phyloP scores from a whole-genome alignment of 768 basidiomycete species.

The Glaciozyma antarctica region DNA sequence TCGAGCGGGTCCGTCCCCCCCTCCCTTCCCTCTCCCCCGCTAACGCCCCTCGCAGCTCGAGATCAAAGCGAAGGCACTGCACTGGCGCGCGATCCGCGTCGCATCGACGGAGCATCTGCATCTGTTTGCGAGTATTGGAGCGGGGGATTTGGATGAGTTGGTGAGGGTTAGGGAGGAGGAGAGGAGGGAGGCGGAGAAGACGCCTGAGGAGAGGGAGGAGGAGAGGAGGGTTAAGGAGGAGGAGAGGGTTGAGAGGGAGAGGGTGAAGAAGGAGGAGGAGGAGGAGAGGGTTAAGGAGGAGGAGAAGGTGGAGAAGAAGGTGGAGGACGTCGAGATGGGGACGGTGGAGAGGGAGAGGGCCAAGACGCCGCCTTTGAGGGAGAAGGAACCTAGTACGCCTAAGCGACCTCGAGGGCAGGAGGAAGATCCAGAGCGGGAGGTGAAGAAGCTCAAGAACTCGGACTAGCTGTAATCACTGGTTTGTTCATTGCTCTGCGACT shows the following conservation, averaged over 20 bases:
- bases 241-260: neutral
- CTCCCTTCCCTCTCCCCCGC: neutral
- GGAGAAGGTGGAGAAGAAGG: neutral
- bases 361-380: neutral
- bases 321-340: neutral
- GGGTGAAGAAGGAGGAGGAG: neutral
- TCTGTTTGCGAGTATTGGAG: constrained; percentile 67
- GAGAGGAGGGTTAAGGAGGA: neutral
- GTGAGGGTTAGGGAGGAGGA: constrained; percentile 38
- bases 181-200: constrained; percentile 3
- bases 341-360: neutral
- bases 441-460: neutral
- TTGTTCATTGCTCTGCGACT: neutral
- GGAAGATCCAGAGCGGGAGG: neutral
- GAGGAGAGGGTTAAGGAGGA: neutral
- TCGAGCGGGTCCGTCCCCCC: constrained; percentile 51
- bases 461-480: neutral
- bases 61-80: constrained; percentile 47
- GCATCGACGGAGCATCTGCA: constrained; percentile 63
- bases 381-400: constrained; percentile 11
- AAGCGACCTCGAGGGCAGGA: constrained; percentile 14
- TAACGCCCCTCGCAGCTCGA: neutral
- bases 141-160: constrained; percentile 57
- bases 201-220: neutral
- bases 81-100: constrained; percentile 71